Base-by-base conservation (phyloP, 352 stramenopile species). In the Phytophthora boehmeriae region DNA sequence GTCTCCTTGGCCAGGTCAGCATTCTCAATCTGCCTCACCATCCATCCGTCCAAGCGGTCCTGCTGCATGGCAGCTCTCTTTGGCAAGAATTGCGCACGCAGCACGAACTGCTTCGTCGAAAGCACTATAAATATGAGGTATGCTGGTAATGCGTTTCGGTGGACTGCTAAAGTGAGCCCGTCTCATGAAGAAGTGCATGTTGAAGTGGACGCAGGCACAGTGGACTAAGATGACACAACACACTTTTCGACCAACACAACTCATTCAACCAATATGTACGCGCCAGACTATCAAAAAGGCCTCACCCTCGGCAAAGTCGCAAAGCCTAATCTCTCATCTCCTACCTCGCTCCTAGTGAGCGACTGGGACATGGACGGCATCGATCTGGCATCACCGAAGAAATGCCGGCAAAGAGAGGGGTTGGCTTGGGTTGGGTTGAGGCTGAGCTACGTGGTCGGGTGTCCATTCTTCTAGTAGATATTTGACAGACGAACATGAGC, bases 11-110 rank as follows among this genome's bases (percentile, higher is more conserved):
- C 76, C 51, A 90, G 54, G 39, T 88, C 75, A 20, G 83, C 74
- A 52, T 88, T 71, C 54, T 82, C 79, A 49, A 93, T 85, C 63
- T 92, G 80, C 66, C 68, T 55, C 28, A 90, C 80, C 76, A 93
- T 91, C 73, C 81, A 91, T 80, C 81, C 78, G 64, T 91, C 83
- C 43, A 93, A 51, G 1, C 81, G 73, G 34, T 87, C 73, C 35
- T 71, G 78, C 67, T 93, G 81, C 83, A 93, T 91, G 34, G 16
- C 55, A 10, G 34, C 44, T 38, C 20, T 13, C 32, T 35, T 17
- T 34, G 63, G 42, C 42, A 62, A 28, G 23, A 49, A 35, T 9
- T 4, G 14, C 34, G 2, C 34, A 16, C 34, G 14, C 34, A 3
- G 14, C 34, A 39, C 34, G 2, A 39, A 39, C 11, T 36, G 30